These are phyloP conservation scores for Haplosporangium sp. DNA, from an alignment of 371 early-diverging fungal species.

Conservation along the genomic window DNA sequence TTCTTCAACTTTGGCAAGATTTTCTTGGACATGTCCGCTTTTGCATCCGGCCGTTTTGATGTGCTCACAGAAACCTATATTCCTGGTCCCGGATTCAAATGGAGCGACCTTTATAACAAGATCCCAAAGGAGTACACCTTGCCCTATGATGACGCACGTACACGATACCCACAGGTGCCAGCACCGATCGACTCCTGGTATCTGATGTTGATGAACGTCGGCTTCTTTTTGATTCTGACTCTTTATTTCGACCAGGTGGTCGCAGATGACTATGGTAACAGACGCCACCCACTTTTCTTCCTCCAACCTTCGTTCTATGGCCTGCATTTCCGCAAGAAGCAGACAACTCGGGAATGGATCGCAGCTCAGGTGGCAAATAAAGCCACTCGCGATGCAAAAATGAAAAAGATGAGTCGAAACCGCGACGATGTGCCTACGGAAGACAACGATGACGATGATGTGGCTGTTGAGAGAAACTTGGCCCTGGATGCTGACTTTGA, in stretches of 20 bases:
- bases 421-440: constrained; percentile 9
- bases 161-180: constrained; percentile 63
- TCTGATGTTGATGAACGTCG: constrained; percentile 68
- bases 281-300: constrained; percentile 65
- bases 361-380: constrained; percentile 35
- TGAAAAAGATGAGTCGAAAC: constrained; percentile 20
- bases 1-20: constrained; percentile 83
- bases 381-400: constrained; percentile 24
- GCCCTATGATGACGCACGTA: constrained; percentile 54
- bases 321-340: constrained; percentile 45
- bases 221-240: constrained; percentile 63
- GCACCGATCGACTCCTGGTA: constrained; percentile 66
- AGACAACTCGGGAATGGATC: constrained; percentile 40
- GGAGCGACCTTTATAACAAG: constrained; percentile 62
- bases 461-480: constrained; percentile 54
- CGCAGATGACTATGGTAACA: constrained; percentile 76
- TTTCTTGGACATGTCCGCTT: constrained; percentile 71
- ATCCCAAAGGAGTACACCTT: constrained; percentile 60
- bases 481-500: constrained; percentile 42
- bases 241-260: constrained; percentile 76
- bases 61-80: constrained; percentile 65
- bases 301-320: constrained; percentile 74
- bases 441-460: constrained; percentile 63
- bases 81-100: constrained; percentile 70
- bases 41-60: constrained; percentile 72